phyloP scores from a whole-genome alignment of 106 monocot species.

The Acanthochlamys bracteata region DNA sequence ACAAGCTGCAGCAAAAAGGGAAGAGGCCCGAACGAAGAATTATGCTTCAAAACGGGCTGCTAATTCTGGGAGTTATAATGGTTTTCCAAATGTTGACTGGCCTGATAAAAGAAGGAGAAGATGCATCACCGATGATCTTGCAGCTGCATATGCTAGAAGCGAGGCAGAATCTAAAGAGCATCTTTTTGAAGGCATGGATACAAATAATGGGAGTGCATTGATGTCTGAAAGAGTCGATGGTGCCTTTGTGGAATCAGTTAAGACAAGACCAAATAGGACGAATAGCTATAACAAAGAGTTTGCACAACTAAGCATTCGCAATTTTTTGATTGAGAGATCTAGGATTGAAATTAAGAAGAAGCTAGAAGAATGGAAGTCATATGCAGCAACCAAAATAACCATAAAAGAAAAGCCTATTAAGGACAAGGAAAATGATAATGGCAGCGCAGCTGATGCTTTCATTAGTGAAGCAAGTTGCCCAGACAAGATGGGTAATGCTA shows the following conservation, averaged over 20 bases:
- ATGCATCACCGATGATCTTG: slow-evolving; percentile 9
- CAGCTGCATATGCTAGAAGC: neutral
- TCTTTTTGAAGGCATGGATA: neutral
- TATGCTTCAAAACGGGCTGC: slow-evolving; percentile 2
- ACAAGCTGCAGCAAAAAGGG: slow-evolving; percentile 24
- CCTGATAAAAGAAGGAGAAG: slow-evolving; percentile 16
- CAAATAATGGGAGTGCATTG: neutral
- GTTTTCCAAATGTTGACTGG: neutral
- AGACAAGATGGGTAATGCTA: neutral
- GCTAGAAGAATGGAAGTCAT: slow-evolving; percentile 14
- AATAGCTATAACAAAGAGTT: slow-evolving; percentile 8
- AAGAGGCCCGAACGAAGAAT: slow-evolving; percentile 5
- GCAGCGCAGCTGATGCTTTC: slow-evolving; percentile 6
- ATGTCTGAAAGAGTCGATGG: neutral
- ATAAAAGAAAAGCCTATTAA: slow-evolving; percentile 14
- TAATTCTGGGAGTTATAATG: slow-evolving; percentile 6
- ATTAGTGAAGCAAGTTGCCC: slow-evolving; percentile 1
- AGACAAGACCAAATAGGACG: slow-evolving; percentile 2
- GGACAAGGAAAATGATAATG: slow-evolving; percentile 15
- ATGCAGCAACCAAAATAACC: slow-evolving; percentile 15
- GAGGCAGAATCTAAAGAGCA: neutral
- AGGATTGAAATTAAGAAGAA: slow-evolving; percentile 14
- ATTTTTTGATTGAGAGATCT: slow-evolving; percentile 17
- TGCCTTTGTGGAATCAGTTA: slow-evolving; percentile 3
- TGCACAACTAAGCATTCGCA: slow-evolving; percentile 7